Evolutionary conservation across 768 basidiomycete species (phyloP), one percentile per base, ranked within the genome.

Genomic region (Psilocybe azurescens): DNA sequence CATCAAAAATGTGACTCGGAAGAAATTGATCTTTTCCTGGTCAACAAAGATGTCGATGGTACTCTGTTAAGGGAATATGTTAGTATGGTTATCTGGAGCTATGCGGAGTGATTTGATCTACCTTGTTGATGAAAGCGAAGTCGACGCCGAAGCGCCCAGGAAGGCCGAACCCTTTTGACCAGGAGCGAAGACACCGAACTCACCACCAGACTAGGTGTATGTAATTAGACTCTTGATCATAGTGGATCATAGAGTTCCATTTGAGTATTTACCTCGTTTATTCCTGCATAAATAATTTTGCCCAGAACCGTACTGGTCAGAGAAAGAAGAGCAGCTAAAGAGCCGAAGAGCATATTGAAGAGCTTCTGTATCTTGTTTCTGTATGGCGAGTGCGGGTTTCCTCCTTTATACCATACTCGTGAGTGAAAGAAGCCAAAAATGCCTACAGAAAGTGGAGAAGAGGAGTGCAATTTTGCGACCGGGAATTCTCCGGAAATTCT

Each of bases 1-100:
- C 79, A 82, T 81, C 39, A 82, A 73, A 69, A 82, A 81, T 2
- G 81, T 79, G 13, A 82, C 80, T 18, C 81, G 78, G 74, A 82
- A 81, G 66, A 81, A 75, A 58, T 82, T 82, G 65, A 81, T 79
- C 60, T 81, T 80, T 53, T 82, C 80, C 63, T 79, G 74, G 69
- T 81, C 78, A 24, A 81, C 80, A 56, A 80, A 81, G 46, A 79
- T 79, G 61, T 82, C 79, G 41, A 82, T 73, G 1, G 81, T 80
- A 47, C 65, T 77, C 81, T 82, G 53, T 9, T 28, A n/a, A 29
- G 7, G 20, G 33, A 32, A 53, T 20, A 53, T 13, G 52, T 29
- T 9, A n/a, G 30, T 24, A 24, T 52, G 33, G 33, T 7, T 30
- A 2, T 52, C 16, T 13, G 32, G 6, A 52, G 11, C 14, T 7